phyloP scores from a whole-genome alignment of 495 filamentous ascomycete species.

The Talaromyces borbonicus region DNA sequence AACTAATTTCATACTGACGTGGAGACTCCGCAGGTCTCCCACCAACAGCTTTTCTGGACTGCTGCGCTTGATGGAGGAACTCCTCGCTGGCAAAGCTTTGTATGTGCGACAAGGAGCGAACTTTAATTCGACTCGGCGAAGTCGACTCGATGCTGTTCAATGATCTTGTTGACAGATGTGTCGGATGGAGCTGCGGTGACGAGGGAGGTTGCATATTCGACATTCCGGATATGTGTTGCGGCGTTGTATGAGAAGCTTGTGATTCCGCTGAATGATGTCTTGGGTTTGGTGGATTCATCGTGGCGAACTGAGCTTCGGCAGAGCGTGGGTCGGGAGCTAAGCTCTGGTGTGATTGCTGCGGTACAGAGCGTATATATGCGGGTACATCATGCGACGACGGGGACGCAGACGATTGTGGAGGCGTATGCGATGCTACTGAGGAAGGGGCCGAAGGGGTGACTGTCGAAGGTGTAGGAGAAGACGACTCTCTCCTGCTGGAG shows the following conservation, averaged over 20 bases:
- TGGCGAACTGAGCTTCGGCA: conserved; percentile 13
- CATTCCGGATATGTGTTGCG: conserved; percentile 15
- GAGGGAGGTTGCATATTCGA: conserved; percentile 32
- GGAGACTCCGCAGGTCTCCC: conserved; percentile 31
- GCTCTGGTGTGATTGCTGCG: conserved; percentile 19
- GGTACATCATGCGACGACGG: conserved; percentile 29
- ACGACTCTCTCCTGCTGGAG: conserved; percentile 26
- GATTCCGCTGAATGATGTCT: conserved; percentile 3
- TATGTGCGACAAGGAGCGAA: conserved; percentile 80
- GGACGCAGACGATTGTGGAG: conserved; percentile 24
- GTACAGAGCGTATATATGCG: conserved; percentile 27
- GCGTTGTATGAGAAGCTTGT: conserved; percentile 27
- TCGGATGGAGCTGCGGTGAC: conserved; percentile 44
- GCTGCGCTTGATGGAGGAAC: conserved; percentile 42
- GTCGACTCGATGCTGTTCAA: conserved; percentile 43
- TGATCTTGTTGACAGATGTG: conserved; percentile 38
- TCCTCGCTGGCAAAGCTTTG: conserved; percentile 78
- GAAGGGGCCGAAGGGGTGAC: conserved; percentile 32
- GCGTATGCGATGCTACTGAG: conserved; percentile 29
- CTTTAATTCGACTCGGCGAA: conserved; percentile 68
- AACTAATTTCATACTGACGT: conserved; percentile 83
- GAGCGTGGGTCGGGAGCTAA: conserved; percentile 20
- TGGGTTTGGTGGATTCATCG: conserved; percentile 2
- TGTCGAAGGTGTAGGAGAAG: conserved; percentile 22
- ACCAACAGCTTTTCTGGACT: conserved; percentile 28